Percentiles rank a stretch among this genome's conserved stretches.
Evolutionary conservation across 2,329 filamentous ascomycete genomes (phyloP).

Genomic region (Aspergillus sp.): DNA sequence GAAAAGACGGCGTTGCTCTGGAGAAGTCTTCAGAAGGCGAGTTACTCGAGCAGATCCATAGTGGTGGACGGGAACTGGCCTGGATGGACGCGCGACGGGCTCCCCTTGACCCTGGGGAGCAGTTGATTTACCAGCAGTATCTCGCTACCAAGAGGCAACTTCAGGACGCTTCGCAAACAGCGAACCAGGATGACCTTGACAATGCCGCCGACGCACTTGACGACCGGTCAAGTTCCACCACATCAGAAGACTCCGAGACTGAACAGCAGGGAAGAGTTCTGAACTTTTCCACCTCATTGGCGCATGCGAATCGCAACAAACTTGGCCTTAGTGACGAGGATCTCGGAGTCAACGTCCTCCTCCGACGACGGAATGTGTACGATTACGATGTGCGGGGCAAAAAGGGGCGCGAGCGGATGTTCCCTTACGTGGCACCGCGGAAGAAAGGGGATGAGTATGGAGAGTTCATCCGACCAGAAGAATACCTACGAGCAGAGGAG

Average conservation of each 20-base stretch:
- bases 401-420: constrained; percentile 84
- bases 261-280: constrained; percentile 87
- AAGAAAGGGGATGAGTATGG: constrained; percentile 84
- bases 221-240: constrained; percentile 74
- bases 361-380: constrained; percentile 81
- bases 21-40: constrained; percentile 49
- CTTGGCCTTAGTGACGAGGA: constrained; percentile 81
- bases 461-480: constrained; percentile 84
- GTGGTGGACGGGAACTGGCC: constrained; percentile 53
- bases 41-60: constrained; percentile 57
- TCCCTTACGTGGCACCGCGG: constrained; percentile 72
- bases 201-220: constrained; percentile 64
- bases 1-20: constrained; percentile 52
- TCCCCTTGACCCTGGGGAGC: constrained; percentile 64
- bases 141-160: constrained; percentile 79
- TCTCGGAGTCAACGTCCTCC: constrained; percentile 78
- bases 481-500: constrained; percentile 88
- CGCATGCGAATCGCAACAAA: constrained; percentile 76
- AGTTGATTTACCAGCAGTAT: constrained; percentile 81
- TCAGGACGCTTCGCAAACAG: constrained; percentile 66
- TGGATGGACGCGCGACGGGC: constrained; percentile 53
- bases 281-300: constrained; percentile 77
- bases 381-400: constrained; percentile 89
- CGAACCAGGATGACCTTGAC: constrained; percentile 59
- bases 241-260: constrained; percentile 79